Evolutionary conservation across 2,329 filamentous ascomycete genomes (phyloP), one percentile per base, ranked within the genome.

Genomic region (Neocucurbitaria cava): DNA sequence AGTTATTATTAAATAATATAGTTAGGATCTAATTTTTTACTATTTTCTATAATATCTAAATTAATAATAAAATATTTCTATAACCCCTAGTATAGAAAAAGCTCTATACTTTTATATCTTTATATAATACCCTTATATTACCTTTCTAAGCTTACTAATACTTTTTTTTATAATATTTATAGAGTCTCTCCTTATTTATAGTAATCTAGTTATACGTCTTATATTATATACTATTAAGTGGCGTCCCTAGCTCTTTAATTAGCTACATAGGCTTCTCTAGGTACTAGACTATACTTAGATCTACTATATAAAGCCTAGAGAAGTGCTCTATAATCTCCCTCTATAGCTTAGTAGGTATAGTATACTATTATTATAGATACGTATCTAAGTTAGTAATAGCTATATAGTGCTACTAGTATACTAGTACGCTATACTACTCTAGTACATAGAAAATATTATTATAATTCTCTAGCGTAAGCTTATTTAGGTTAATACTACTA

Each of bases 11-110:
- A 6, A 48, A 33, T 23, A 31, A 31, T 17, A 17, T 20, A 18
- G 21, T 41, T 21, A 3, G 3, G 23, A 18, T 31, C 36, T 21
- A 40, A 33, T 28, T 46, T 45, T 54, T 45, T n/a, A 33, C n/a
- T 42, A 54, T 31, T 41, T 48, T 33, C 24, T 7, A 10, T 13
- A 39, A 45, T 33, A 49, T 18, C 46, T 36, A 28, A 24, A 46
- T 49, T 43, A 45, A 54, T 35, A 54, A 54, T 41, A 46, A 54
- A 54, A 45, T 54, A 54, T 45, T 39, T 45, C 28, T 49, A 36
- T 35, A 49, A 26, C 41, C 40, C 46, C 8, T 26, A 24, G 11
- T 46, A n/a, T 18, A 13, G 23, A 54, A 54, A 44, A 54, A 54
- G 11, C 17, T 54, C 45, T 54, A 24, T 6, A 54, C 51, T 48